Base-by-base conservation (phyloP, 2,329 filamentous ascomycete species). In the Diatrype stigma region DNA sequence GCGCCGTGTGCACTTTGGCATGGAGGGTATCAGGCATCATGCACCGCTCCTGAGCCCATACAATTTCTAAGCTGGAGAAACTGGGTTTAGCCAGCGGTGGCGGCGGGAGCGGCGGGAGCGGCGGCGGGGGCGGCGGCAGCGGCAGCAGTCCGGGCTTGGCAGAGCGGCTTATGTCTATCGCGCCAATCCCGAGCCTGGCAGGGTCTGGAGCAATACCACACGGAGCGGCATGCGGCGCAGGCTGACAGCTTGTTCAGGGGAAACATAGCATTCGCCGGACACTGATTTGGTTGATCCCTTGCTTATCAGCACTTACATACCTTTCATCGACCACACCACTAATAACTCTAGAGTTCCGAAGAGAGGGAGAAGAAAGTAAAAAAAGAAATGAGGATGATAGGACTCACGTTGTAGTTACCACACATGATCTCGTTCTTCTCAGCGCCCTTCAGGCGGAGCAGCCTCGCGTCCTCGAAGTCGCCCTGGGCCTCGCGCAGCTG, bases 191-290 rank as follows among this genome's bases (percentile, higher is more conserved):
- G 44, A 40, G 17, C 45, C 47, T 57, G 56, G 32, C 56, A 60
- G 1, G n/a, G n/a, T 48, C 51, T 58, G 23, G 44, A 35, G 52
- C 56, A 61, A 47, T 60, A 61, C 28, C 56, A 60, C 19, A 59
- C 54, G 1, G 54, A 50, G 19, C 22, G 28, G 42, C 57, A 61
- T 2, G 51, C 47, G 10, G 11, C 17, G 21, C 54, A 54, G 14
- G 47, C 46, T 1, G 19, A 47, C 3, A 57, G 51, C 17, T 51
- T 22, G 12, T 32, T 37, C n/a, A 48, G 46, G 34, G 48, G n/a
- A 16, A 47, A 48, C 44, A 47, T 52, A 5, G 19, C 21, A 30
- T 45, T 46, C 3, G 37, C 44, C 3, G 51, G 47, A 48, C 56
- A 58, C 53, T 37, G 16, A n/a, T 50, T 8, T n/a, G 45, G n/a